Base-by-base conservation (phyloP, 192 early-diverging fungal species). In the Entophlyctis helioformis region DNA sequence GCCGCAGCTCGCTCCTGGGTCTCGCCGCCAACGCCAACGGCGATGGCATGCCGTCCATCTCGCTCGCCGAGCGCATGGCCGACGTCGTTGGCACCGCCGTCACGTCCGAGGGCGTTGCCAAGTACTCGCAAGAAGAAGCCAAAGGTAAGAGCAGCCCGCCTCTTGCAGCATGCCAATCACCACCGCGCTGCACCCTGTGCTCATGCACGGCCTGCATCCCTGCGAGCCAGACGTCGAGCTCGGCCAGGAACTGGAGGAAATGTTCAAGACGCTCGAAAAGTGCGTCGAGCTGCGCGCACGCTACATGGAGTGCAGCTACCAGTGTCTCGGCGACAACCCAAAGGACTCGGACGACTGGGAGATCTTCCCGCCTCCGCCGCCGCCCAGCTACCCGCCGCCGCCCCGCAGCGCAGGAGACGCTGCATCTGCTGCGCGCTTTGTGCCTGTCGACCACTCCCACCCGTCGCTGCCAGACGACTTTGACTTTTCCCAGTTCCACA, bases 351-450 rank as follows among this genome's bases (percentile, higher is more conserved):
- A 69, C 18, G 70, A 66, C 22, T 96, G 86, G 85, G 57, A 76
- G 1, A 85, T 94, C 39, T 94, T 91, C 58, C 93, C 93, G 28
- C 68, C 78, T 11, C 84, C 89, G 6, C 86, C 91, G 0, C 62
- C 69, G 1, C 81, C 83, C 10, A 74, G 76, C 1, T 89, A 86
- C 39, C 53, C 53, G 15, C 56, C 44, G 48, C 48, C 39, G 38
- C 42, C 39, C 22, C 49, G 25, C 6, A 11, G 29, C 29, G n/a
- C n/a, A n/a, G n/a, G n/a, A n/a, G n/a, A 26, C 9, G 31, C 23
- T 7, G n/a, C n/a, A n/a, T n/a, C n/a, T n/a, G n/a, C n/a, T n/a
- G n/a, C n/a, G n/a, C n/a, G n/a, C n/a, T n/a, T n/a, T n/a, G 29
- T 31, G 6, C 4, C 11, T 31, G 29, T 31, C 29, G 29, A 31